A percentile compares a stretch with the other conserved stretches of the same genome.
These are phyloP conservation scores for Cladophialophora carrionii DNA, from an alignment of 2,329 filamentous ascomycete genomes.

Conservation along the genomic window DNA sequence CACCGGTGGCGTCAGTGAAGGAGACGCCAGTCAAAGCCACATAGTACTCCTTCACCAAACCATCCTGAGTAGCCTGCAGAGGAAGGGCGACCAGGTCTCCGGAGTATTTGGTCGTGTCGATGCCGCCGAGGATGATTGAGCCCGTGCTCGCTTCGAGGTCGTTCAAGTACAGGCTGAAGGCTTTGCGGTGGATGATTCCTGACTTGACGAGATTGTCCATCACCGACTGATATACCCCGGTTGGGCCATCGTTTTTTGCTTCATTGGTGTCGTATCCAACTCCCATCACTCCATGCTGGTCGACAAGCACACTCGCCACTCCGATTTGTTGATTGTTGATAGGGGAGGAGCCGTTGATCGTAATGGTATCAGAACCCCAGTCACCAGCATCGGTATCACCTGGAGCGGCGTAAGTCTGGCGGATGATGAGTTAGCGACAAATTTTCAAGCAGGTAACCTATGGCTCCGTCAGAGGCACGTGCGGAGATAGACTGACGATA, in stretches of 20 bases:
- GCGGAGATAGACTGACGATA: slow-evolving; percentile 23
- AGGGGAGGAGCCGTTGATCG: slow-evolving; percentile 24
- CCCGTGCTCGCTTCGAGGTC: slow-evolving; percentile 29
- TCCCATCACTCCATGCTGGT: slow-evolving; percentile 35
- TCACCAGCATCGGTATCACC: slow-evolving; percentile 34
- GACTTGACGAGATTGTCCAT: slow-evolving; percentile 32
- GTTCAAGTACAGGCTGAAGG: slow-evolving; percentile 36
- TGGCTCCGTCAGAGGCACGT: neutral
- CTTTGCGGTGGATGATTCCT: slow-evolving; percentile 30
- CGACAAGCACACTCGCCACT: slow-evolving; percentile 24
- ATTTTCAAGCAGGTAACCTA: neutral
- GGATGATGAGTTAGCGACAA: slow-evolving; percentile 2
- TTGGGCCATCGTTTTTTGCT: slow-evolving; percentile 19
- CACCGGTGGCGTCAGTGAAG: slow-evolving; percentile 45
- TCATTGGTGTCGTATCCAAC: slow-evolving; percentile 31
- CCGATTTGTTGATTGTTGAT: slow-evolving; percentile 32
- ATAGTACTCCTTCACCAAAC: slow-evolving; percentile 60
- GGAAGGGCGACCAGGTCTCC: slow-evolving; percentile 69
- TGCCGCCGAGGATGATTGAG: slow-evolving; percentile 72
- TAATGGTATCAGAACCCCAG: slow-evolving; percentile 32
- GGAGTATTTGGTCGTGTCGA: slow-evolving; percentile 67
- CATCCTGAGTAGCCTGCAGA: slow-evolving; percentile 20
- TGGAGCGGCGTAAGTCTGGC: slow-evolving; percentile 29
- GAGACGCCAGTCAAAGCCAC: slow-evolving; percentile 50
- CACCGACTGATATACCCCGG: slow-evolving; percentile 27